Conservation (phyloP, 139 green algal genomes). For the Haematococcus lacustris region DNA sequence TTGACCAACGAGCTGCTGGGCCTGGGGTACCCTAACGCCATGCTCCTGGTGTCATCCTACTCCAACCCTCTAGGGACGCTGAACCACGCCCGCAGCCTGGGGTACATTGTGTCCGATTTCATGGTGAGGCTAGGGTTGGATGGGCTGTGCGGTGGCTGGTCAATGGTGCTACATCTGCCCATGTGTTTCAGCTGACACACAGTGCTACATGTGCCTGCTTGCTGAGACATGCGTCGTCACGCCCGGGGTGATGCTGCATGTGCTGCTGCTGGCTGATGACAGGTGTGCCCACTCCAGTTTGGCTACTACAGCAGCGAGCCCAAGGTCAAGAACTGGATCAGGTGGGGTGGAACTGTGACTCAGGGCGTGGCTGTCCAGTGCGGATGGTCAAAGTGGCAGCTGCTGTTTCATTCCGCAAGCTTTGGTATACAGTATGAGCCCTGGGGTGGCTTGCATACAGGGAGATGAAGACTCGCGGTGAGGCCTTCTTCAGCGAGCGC, state of each 20-base stretch:
- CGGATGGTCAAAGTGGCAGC: no score
- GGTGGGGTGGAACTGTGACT: no score
- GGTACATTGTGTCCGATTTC: slow-evolving; percentile 17
- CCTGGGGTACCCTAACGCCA: slow-evolving; percentile 26
- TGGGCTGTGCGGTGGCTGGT: no score
- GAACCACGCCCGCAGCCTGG: slow-evolving; percentile 18
- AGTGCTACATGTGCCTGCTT: neutral
- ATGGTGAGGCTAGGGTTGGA: no score
- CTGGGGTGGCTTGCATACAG: no score
- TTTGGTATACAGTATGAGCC: no score
- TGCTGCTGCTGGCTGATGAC: neutral
- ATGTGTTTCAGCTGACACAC: neutral
- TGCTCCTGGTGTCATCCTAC: slow-evolving; percentile 41
- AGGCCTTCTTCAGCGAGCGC: no score
- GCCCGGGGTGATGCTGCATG: neutral
- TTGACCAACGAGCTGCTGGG: slow-evolving; percentile 43
- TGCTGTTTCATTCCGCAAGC: no score
- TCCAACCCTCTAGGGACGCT: slow-evolving; percentile 37
- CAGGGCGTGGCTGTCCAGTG: no score
- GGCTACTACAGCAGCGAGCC: neutral
- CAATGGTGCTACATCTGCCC: neutral
- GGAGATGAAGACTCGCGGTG: no score
- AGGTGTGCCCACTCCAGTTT: neutral
- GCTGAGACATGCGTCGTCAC: neutral
- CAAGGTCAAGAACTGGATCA: neutral